phyloP scores from a whole-genome alignment of 768 basidiomycete species.

The Chalciporus chontae region DNA sequence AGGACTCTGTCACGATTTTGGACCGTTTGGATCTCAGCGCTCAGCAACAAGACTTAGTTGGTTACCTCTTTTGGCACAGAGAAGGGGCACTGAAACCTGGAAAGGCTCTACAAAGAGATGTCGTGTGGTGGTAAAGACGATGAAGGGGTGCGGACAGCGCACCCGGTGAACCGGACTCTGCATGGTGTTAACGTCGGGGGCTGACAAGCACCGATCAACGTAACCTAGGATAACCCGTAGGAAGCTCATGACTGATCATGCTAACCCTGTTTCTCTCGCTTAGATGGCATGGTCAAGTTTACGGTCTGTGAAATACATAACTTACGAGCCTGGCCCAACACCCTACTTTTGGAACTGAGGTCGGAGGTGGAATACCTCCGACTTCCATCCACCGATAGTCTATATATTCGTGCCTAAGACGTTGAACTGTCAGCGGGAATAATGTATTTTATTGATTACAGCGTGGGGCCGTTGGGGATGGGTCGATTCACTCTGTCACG shows the following conservation, averaged over 20 bases:
- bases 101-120: not conserved
- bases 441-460: not conserved
- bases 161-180: not conserved
- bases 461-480: not conserved
- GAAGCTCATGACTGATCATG: not conserved
- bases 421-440: not conserved
- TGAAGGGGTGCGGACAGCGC: not conserved
- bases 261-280: conserved; percentile 5
- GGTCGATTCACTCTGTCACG: no score
- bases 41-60: not conserved
- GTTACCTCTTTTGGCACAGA: not conserved
- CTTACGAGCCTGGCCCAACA: not conserved
- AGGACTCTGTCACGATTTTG: no score
- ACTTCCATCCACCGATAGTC: conserved; percentile 20
- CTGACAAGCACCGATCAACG: conserved; percentile 15
- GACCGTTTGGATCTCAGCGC: no score
- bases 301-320: not conserved
- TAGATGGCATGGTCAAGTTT: conserved; percentile 1
- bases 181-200: conserved; percentile 17
- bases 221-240: conserved; percentile 3
- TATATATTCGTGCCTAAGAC: conserved; percentile 4
- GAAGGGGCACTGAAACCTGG: not conserved
- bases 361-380: conserved; percentile 24
- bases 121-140: conserved; percentile 1
- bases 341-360: conserved; percentile 7